Conservation (phyloP, 75 land plant species). For the Selaginella tamariscina region DNA sequence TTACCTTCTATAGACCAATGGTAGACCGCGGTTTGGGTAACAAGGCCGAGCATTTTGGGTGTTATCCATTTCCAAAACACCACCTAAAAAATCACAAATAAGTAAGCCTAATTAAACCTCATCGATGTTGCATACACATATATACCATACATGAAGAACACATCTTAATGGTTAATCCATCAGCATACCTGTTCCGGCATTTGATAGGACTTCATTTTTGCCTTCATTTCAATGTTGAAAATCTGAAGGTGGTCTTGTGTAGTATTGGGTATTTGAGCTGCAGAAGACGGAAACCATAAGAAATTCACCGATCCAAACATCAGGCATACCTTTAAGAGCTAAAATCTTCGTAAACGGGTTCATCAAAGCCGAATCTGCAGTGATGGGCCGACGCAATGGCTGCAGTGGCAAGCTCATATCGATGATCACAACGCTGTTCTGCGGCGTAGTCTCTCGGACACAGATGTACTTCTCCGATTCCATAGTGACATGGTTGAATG, state of each 20-base stretch:
- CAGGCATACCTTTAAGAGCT: constrained; percentile 3
- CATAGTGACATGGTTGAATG: constrained; percentile 46
- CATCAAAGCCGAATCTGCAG: constrained; percentile 2
- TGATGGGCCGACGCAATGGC: constrained; percentile 5
- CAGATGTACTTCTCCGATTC: constrained; percentile 13
- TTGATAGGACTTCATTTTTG: constrained; percentile 7
- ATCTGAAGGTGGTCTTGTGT: constrained; percentile 3
- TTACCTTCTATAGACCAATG: constrained; percentile 14
- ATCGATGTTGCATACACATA: too few species aligned
- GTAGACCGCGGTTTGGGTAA: constrained; percentile 3
- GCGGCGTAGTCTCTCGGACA: constrained; percentile 1
- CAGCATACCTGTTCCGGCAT: constrained; percentile 7
- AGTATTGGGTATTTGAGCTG: constrained; percentile 1
- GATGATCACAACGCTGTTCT: constrained; percentile 7
- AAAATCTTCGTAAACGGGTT: background rate
- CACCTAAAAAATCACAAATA: background rate
- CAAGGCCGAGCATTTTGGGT: background rate
- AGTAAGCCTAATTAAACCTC: background rate
- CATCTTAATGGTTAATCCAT: too few species aligned
- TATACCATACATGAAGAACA: too few species aligned
- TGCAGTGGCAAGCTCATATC: constrained; percentile 11
- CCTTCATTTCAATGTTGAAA: constrained; percentile 8
- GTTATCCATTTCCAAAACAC: constrained; percentile 8
- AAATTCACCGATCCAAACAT: background rate
- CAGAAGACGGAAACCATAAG: background rate